Conservation (phyloP, 2,329 filamentous ascomycete species). For the Clonostachys sp. region DNA sequence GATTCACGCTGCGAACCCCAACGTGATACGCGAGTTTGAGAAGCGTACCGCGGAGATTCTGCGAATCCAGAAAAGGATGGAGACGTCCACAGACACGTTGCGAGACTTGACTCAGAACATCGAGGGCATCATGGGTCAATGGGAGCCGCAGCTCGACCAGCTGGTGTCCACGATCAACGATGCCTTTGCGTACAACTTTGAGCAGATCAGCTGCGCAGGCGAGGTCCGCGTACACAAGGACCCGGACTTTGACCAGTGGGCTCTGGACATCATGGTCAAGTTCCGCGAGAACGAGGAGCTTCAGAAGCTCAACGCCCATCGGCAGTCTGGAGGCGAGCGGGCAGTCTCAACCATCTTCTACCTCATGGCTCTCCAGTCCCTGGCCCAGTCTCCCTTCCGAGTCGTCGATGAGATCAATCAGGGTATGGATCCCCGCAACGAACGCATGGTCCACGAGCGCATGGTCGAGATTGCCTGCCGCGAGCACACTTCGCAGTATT, state of each 20-base stretch:
- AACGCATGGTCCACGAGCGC: constrained; percentile 94
- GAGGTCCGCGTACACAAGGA: constrained; percentile 87
- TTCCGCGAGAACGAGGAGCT: constrained; percentile 86
- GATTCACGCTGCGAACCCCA: constrained; percentile 72
- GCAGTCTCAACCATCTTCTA: constrained; percentile 98
- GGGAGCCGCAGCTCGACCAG: constrained; percentile 79
- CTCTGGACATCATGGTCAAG: constrained; percentile 89
- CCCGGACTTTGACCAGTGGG: constrained; percentile 91
- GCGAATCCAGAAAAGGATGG: constrained; percentile 52
- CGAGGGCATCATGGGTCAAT: constrained; percentile 60
- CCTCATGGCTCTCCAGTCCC: constrained; percentile 93
- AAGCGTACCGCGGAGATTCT: constrained; percentile 67
- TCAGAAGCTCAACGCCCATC: constrained; percentile 81
- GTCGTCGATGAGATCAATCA: constrained; percentile 99
- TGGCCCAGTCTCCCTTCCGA: constrained; percentile 92
- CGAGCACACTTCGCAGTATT: constrained; percentile 79
- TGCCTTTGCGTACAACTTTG: constrained; percentile 89
- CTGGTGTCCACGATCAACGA: constrained; percentile 79
- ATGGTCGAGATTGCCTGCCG: constrained; percentile 97
- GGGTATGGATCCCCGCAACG: constrained; percentile 98
- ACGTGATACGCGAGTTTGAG: constrained; percentile 74
- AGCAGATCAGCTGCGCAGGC: constrained; percentile 89
- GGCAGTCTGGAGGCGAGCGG: constrained; percentile 93
- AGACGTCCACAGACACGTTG: constrained; percentile 49
- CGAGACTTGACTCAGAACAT: constrained; percentile 55